phyloP scores from a whole-genome alignment of 805 yeast species.

The Wickerhamiella cacticola region DNA sequence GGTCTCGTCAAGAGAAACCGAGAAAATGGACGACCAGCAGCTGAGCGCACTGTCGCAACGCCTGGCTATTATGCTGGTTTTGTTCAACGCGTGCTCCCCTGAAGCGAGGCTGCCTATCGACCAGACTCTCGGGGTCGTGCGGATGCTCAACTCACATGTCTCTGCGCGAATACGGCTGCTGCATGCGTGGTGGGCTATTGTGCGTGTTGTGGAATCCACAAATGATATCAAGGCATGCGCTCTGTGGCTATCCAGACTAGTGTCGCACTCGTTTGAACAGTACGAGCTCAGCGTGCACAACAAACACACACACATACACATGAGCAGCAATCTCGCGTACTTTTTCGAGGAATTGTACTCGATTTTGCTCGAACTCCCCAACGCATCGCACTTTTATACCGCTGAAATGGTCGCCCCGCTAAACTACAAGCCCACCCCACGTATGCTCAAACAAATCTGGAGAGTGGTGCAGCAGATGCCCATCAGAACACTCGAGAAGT shows the following conservation, averaged over 20 bases:
- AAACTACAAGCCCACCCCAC: neutral
- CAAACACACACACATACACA: neutral
- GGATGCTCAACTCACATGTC: slow-evolving; percentile 17
- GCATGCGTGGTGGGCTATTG: slow-evolving; percentile 21
- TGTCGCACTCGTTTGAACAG: neutral
- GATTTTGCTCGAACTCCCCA: neutral
- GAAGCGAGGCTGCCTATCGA: slow-evolving; percentile 15
- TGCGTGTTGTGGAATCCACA: neutral
- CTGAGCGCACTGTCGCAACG: slow-evolving; percentile 21
- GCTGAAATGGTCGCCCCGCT: slow-evolving; percentile 3
- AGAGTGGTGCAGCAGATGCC: slow-evolving; percentile 1
- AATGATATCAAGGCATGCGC: slow-evolving; percentile 12
- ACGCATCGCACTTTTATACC: slow-evolving; percentile 1
- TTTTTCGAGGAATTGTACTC: slow-evolving; percentile 1
- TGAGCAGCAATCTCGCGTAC: neutral
- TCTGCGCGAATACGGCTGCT: slow-evolving; percentile 19
- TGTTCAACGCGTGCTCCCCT: slow-evolving; percentile 12
- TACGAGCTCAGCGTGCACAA: neutral
- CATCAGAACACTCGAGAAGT: neutral
- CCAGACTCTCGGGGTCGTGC: slow-evolving; percentile 20
- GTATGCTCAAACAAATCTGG: neutral
- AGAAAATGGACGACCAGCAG: slow-evolving; percentile 12
- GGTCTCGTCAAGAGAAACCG: slow-evolving; percentile 14
- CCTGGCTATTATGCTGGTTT: slow-evolving; percentile 20
- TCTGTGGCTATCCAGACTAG: slow-evolving; percentile 17